Percentiles rank a stretch among this genome's conserved stretches.
These are phyloP conservation scores for Phytophthora litchii DNA, from an alignment of 352 stramenopile genomes.

Conservation along the genomic window DNA sequence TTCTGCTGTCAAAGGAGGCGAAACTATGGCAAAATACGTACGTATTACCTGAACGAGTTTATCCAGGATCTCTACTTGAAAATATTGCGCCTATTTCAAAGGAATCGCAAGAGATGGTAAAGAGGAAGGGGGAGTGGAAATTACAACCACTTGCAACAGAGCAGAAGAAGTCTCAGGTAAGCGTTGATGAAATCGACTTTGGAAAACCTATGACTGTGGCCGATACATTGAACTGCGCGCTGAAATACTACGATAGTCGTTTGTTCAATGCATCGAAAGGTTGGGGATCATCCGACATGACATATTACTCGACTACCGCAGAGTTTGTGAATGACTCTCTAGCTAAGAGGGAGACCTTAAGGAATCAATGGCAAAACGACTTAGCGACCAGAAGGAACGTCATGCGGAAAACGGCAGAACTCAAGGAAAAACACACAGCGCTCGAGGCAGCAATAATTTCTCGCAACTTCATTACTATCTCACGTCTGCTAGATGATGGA, in stretches of 20 bases:
- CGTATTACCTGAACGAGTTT: conserved; percentile 55
- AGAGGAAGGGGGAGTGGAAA: conserved; percentile 49
- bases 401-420: conserved; percentile 48
- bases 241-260: conserved; percentile 46
- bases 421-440: conserved; percentile 43
- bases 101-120: conserved; percentile 8
- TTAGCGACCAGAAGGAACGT: conserved; percentile 54
- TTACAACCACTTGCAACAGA: conserved; percentile 47
- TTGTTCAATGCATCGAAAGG: conserved; percentile 36
- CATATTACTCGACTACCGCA: conserved; percentile 43
- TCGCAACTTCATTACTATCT: conserved; percentile 46
- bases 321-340: conserved; percentile 42
- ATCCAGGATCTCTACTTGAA: conserved; percentile 40
- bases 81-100: conserved; percentile 14
- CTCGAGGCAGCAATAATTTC: conserved; percentile 55
- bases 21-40: conserved; percentile 66
- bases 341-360: conserved; percentile 20
- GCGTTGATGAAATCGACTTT: conserved; percentile 9
- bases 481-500: conserved; percentile 54
- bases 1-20: conserved; percentile 58
- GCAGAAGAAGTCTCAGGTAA: background rate
- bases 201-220: conserved; percentile 44
- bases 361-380: conserved; percentile 32
- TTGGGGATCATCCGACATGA: conserved; percentile 38
- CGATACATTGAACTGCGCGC: conserved; percentile 57